Evolutionary conservation across 805 yeast genomes (phyloP), one percentile per base, ranked within the genome.

Genomic region (Pichia cabralensis): DNA sequence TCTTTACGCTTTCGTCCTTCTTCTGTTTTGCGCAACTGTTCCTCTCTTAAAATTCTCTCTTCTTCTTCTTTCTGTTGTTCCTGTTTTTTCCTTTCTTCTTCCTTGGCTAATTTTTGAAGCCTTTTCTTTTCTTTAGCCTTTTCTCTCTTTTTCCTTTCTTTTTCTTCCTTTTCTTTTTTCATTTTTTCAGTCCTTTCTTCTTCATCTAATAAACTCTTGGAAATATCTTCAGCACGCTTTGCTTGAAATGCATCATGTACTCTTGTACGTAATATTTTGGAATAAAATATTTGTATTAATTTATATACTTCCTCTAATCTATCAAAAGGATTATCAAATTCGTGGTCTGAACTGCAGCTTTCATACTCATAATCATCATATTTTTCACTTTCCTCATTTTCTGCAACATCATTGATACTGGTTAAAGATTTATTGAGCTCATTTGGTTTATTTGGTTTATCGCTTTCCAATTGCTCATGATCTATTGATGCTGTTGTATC

Each of bases 281-380:
- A 79, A 1, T 88, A 82, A 36, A 85, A 80, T 34, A 82, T 66
- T 47, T 83, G 85, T 41, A 88, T 69, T 65, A 84, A 69, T 18
- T 80, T 74, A 25, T 88, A 79, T 10, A 89, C 79, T 56, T 86
- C 94, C 47, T 74, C 78, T 48, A 82, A 59, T 33, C 86, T 67
- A n/a, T n/a, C n/a, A n/a, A n/a, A n/a, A n/a, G n/a, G n/a, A n/a
- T n/a, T n/a, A n/a, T n/a, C n/a, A n/a, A n/a, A n/a, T n/a, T n/a
- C n/a, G n/a, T n/a, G n/a, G n/a, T n/a, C n/a, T n/a, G n/a, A n/a
- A n/a, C n/a, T n/a, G n/a, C n/a, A n/a, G n/a, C n/a, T n/a, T n/a
- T 40, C 44, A 2, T 35, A 35, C 14, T 30, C 46, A 6, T 34
- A 42, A 9, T 39, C 41, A 10, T 36, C 32, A 3, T 13, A 20